These are phyloP conservation scores for Suhomyces xylopsoci DNA, from an alignment of 805 yeast species.

Conservation along the genomic window DNA sequence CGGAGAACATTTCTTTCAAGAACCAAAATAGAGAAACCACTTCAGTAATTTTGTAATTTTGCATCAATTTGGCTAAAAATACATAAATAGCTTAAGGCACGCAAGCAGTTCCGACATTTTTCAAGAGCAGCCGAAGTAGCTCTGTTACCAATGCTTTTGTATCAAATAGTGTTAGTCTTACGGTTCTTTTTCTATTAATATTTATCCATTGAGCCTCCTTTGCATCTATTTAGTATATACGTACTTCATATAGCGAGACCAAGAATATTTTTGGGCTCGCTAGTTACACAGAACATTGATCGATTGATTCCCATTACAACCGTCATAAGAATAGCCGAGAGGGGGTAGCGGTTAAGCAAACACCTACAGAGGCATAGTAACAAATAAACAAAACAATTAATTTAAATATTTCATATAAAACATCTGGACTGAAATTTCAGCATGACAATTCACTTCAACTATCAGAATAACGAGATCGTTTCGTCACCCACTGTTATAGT, in stretches of 20 bases:
- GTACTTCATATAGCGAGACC: background rate
- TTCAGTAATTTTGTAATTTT: background rate
- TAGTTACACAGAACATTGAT: background rate
- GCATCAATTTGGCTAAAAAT: background rate
- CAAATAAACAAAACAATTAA: background rate
- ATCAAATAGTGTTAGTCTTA: background rate
- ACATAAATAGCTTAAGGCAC: background rate
- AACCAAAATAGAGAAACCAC: background rate
- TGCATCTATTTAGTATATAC: background rate
- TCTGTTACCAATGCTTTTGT: background rate
- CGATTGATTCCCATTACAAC: background rate
- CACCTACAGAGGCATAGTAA: background rate
- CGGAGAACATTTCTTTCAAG: background rate
- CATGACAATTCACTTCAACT: conserved; percentile 28
- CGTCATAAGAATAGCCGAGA: background rate
- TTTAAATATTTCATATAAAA: background rate
- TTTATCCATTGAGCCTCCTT: background rate
- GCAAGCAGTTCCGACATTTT: no score
- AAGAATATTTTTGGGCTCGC: background rate
- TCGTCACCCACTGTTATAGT: conserved; percentile 39
- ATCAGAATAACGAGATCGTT: conserved; percentile 33
- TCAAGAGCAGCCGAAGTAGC: background rate
- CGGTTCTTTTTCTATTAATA: background rate
- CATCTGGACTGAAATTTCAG: background rate
- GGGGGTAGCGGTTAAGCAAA: background rate